Evolutionary conservation across 495 filamentous ascomycete genomes (phyloP), one percentile per base, ranked within the genome.

Genomic region (Talaromyces stipitatus): DNA sequence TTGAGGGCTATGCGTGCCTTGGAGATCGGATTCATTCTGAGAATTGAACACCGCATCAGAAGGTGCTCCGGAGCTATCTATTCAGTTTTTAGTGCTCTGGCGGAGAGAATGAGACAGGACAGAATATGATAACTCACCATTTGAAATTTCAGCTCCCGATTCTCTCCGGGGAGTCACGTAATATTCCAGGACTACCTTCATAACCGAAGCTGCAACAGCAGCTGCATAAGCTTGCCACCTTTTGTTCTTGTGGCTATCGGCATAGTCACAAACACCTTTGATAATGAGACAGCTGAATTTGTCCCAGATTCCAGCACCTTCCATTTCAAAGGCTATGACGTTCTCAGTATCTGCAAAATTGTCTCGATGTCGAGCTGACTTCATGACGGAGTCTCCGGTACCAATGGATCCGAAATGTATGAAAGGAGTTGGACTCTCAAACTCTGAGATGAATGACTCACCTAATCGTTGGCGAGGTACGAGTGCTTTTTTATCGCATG

Each of bases 171-270:
- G 22, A 14, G 14, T 41, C n/a, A 63, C 62, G 55, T 57, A 58
- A 45, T 57, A 23, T 38, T 36, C 38, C 24, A 66, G 23, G 38
- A 67, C 46, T 12, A 58, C 64, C 45, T 65, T 69, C 30, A 59
- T 57, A 54, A 41, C 33, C 22, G 60, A 30, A 50, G 71, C 71
- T 2, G 68, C 71, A 7, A 53, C 59, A 3, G 66, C 65, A 1
- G 71, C 69, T n/a, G 70, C 66, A 58, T 70, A 74, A 3, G 43
- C 22, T 50, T 76, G 68, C 71, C 71, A 77, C 9, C 29, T 51
- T 33, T 72, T 68, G 48, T 67, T 68, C 60, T 74, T 74, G 45
- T 74, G 70, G 45, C 69, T 66, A 50, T 73, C 71, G n/a, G 68
- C 62, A 57, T 74, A 73, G 59, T 72, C 69, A 57, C 67, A 71